phyloP scores from a whole-genome alignment of 2,329 filamentous ascomycete species.

The Aureobasidium uvarum region DNA sequence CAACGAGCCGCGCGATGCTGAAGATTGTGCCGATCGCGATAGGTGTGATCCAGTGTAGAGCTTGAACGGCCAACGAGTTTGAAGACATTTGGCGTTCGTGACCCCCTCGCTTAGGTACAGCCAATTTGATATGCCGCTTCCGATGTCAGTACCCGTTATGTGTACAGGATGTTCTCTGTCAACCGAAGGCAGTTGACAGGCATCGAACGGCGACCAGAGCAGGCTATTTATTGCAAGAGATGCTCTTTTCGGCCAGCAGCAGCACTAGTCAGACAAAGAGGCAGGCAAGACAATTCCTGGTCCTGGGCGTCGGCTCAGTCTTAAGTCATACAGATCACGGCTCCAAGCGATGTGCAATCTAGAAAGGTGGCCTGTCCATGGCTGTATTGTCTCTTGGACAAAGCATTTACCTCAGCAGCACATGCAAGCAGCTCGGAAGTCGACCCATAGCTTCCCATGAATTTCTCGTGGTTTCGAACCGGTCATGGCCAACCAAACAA shows the following conservation, averaged over 20 bases:
- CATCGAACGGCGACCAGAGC: background rate
- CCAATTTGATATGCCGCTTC: slow-evolving; percentile 17
- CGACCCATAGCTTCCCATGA: background rate
- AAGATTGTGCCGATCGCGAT: slow-evolving; percentile 33
- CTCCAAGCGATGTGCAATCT: slow-evolving; percentile 17
- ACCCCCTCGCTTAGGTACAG: slow-evolving; percentile 17
- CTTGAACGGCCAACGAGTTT: slow-evolving; percentile 28
- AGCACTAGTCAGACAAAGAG: slow-evolving; percentile 22
- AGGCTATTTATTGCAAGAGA: slow-evolving; percentile 10
- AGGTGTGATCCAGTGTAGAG: slow-evolving; percentile 35
- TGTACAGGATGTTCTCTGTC: slow-evolving; percentile 6
- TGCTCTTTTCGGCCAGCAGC: slow-evolving; percentile 19
- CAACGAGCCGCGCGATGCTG: slow-evolving; percentile 32
- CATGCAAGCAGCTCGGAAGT: slow-evolving; percentile 16
- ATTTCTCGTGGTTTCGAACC: background rate
- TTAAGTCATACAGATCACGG: slow-evolving; percentile 17
- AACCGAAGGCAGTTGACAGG: slow-evolving; percentile 2
- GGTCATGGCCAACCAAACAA: slow-evolving; percentile 14
- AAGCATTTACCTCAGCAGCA: slow-evolving; percentile 17
- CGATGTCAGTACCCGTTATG: slow-evolving; percentile 15
- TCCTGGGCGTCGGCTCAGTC: slow-evolving; percentile 11
- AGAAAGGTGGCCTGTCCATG: slow-evolving; percentile 14
- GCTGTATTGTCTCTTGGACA: slow-evolving; percentile 3
- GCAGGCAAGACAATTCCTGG: slow-evolving; percentile 14
- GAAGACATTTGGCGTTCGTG: slow-evolving; percentile 22